These are phyloP conservation scores for Podila epicladia DNA, from an alignment of 192 early-diverging fungal species.

Conservation along the genomic window DNA sequence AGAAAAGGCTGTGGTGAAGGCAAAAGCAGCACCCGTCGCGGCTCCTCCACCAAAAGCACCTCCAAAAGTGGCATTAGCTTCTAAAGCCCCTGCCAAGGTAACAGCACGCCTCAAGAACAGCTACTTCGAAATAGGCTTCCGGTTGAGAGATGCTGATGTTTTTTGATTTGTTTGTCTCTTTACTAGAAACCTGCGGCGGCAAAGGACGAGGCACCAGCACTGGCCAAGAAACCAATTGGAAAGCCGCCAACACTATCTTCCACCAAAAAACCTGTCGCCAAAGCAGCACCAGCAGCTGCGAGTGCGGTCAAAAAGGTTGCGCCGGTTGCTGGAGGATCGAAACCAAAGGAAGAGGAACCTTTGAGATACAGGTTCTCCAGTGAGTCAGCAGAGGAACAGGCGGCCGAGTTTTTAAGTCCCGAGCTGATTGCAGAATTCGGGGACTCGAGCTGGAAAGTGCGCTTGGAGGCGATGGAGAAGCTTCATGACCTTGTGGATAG, in stretches of 20 bases:
- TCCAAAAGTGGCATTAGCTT: constrained; percentile 34
- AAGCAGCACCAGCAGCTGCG: constrained; percentile 22
- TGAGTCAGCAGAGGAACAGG: constrained; percentile 75
- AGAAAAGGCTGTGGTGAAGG: constrained; percentile 87
- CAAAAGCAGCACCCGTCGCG: constrained; percentile 62
- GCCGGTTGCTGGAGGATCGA: constrained; percentile 45
- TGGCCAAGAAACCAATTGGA: constrained; percentile 39
- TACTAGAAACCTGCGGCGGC: constrained; percentile 37
- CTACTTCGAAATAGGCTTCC: background rate
- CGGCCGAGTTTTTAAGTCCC: constrained; percentile 70
- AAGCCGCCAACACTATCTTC: constrained; percentile 41
- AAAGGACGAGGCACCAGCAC: constrained; percentile 32
- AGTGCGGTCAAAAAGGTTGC: constrained; percentile 35
- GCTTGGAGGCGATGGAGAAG: constrained; percentile 85
- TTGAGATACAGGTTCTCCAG: constrained; percentile 76
- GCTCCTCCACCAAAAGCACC: constrained; percentile 41
- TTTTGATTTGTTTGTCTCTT: background rate
- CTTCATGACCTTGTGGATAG: constrained; percentile 74
- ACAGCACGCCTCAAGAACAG: background rate
- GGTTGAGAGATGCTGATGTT: background rate
- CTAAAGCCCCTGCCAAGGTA: constrained; percentile 49
- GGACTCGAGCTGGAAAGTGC: constrained; percentile 87
- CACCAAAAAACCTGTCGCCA: constrained; percentile 17
- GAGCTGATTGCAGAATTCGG: constrained; percentile 68
- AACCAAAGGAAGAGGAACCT: constrained; percentile 63